A percentile compares a stretch with the other conserved stretches of the same genome.
Evolutionary conservation across 1,284 basidiomycete species (phyloP).

Genomic region (Leccinum subatratum): DNA sequence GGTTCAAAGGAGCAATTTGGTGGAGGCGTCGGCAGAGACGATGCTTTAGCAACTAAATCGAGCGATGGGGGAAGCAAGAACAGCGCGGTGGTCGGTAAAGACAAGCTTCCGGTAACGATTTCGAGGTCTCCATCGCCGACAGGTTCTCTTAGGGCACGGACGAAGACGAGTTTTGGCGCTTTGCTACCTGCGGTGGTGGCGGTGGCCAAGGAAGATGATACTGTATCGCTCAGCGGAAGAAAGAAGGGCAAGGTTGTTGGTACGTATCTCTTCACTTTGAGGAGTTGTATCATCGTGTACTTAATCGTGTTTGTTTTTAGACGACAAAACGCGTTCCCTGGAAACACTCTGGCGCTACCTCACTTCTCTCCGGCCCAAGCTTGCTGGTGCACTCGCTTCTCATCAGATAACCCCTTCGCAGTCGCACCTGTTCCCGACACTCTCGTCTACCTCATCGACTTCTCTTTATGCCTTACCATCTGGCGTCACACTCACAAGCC

Average conservation of each 20-base stretch:
- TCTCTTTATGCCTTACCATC: constrained; percentile 70
- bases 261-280: constrained; percentile 15
- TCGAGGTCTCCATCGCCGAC: constrained; percentile 39
- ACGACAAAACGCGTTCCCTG: constrained; percentile 58
- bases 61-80: constrained; percentile 19
- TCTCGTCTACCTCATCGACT: constrained; percentile 65
- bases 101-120: constrained; percentile 25
- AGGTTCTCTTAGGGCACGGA: constrained; percentile 47
- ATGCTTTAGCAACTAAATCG: constrained; percentile 31
- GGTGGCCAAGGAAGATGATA: constrained; percentile 55
- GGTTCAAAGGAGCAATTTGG: constrained; percentile 16
- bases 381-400: constrained; percentile 67
- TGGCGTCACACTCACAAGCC: constrained; percentile 60
- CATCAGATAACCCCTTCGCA: constrained; percentile 69
- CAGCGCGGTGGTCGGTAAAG: constrained; percentile 17
- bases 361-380: constrained; percentile 81
- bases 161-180: constrained; percentile 51
- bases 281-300: constrained; percentile 1
- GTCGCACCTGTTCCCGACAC: constrained; percentile 56
- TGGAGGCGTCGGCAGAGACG: constrained; percentile 17
- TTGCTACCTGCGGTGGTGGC: constrained; percentile 37
- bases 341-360: constrained; percentile 72
- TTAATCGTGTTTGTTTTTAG: constrained; percentile 34
- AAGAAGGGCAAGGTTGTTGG: constrained; percentile 35
- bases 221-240: constrained; percentile 47